Conservation (phyloP, 2,329 filamentous ascomycete genomes). For the Chaetomium globosum region DNA sequence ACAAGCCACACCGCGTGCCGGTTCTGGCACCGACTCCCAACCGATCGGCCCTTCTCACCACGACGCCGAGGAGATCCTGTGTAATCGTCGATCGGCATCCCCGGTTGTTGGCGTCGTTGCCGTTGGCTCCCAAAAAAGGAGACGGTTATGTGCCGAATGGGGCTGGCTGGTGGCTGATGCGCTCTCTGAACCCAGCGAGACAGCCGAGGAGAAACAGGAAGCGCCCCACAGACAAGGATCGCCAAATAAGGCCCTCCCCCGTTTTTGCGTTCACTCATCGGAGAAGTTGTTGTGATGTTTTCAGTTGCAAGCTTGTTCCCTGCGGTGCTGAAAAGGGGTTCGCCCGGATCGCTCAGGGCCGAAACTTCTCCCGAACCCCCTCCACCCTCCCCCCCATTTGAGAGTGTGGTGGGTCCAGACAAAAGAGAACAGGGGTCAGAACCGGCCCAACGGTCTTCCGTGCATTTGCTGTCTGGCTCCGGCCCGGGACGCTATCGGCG, state of each 20-base stretch:
- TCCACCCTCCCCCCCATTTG: background rate
- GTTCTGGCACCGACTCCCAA: background rate
- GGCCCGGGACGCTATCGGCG: conserved; percentile 21
- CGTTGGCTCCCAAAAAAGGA: background rate
- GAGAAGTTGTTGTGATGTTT: background rate
- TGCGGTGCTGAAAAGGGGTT: conserved; percentile 16
- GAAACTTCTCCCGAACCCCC: background rate
- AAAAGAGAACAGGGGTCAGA: background rate
- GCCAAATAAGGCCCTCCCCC: conserved; percentile 3
- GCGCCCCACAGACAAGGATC: conserved; percentile 6
- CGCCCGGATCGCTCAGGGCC: conserved; percentile 3
- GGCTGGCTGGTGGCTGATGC: conserved; percentile 6
- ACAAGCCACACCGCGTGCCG: background rate
- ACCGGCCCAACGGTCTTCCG: conserved; percentile 18
- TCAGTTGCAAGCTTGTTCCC: background rate
- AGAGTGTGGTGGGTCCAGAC: conserved; percentile 16
- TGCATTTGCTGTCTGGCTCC: conserved; percentile 10
- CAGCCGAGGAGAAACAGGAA: background rate
- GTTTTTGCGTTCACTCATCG: conserved; percentile 5
- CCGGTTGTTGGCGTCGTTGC: conserved; percentile 3
- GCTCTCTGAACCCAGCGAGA: background rate
- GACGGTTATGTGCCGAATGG: background rate
- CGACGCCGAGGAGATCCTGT: conserved; percentile 17
- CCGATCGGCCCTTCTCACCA: conserved; percentile 17
- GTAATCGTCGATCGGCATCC: conserved; percentile 18